phyloP scores from a whole-genome alignment of 768 basidiomycete species.

The Suillus fuscotomentosus region DNA sequence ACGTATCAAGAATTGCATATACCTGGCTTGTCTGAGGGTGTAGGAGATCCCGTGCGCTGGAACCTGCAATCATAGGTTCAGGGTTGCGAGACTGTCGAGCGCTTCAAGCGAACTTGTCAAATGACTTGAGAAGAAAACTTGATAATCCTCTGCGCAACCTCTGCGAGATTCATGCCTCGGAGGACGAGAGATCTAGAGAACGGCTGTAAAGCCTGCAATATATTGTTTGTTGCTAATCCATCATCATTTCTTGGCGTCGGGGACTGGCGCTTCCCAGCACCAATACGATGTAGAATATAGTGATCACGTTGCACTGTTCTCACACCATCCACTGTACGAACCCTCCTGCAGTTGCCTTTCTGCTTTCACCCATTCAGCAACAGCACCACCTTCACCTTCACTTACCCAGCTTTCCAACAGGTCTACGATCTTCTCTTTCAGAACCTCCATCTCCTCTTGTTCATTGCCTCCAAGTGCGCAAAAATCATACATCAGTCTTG shows the following conservation, averaged over 20 bases:
- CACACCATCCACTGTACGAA: background rate
- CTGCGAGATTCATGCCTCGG: too few species aligned
- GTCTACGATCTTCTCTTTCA: conserved; percentile 12
- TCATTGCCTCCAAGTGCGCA: conserved; percentile 5
- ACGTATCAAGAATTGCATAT: background rate
- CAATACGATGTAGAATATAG: background rate
- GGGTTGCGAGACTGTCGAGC: background rate
- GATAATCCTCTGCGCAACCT: too few species aligned
- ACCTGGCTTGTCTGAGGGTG: background rate
- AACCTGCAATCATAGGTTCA: background rate
- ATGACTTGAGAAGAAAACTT: too few species aligned
- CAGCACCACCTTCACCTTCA: background rate
- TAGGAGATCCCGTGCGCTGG: background rate
- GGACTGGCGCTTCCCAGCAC: too few species aligned
- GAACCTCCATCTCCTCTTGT: conserved; percentile 8
- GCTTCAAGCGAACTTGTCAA: background rate
- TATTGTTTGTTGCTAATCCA: too few species aligned
- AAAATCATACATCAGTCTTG: conserved; percentile 16
- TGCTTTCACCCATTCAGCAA: background rate
- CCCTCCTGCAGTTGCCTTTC: background rate
- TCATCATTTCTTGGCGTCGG: too few species aligned
- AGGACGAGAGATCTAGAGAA: too few species aligned
- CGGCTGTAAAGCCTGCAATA: too few species aligned
- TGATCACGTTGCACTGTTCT: background rate
- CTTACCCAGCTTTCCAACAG: conserved; percentile 1